Base-by-base conservation (phyloP, 768 basidiomycete genomes). In the Macrocybe gigantea region DNA sequence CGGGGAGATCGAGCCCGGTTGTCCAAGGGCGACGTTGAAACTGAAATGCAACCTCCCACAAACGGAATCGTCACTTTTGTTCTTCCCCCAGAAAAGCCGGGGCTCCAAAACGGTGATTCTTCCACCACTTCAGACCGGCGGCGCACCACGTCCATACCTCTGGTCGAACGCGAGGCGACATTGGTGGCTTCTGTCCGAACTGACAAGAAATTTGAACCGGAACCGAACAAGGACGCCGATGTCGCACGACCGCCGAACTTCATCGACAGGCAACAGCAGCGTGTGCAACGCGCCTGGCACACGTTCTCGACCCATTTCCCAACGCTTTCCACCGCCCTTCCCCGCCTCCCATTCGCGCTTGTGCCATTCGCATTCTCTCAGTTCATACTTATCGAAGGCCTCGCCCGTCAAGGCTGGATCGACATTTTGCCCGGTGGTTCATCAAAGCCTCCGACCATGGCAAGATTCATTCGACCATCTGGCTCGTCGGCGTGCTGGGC, bases 291-390 rank as follows among this genome's bases (percentile, higher is more conserved):
- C 22, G 22, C 22, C 22, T 57, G 59, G 47, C 11, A 9, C 6
- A 44, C 45, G 8, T 59, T 66, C 51, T 32, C 67, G 22, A 50
- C 50, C 13, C 70, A 71, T 41, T 90, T 91, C 62, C 93, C 92
- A 0, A 93, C 88, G 1, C 71, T 87, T 49, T 72, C 77, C 60
- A 79, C 77, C 7, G 79, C 82, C 33, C 66, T 83, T 15, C 75
- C 80, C 0, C 77, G 85, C 30, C 70, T 95, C 0, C 94, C 93
- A 1, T 81, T 93, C 51, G 77, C 81, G 7, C 79, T 96, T 6
- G 71, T 96, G 10, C 92, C 91, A 0, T 99, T 99, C 60, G 89
- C 93, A 0, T 93, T 97, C 60, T 84, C 88, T 1, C 92, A 94
- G 66, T 97, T 98, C 68, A 91, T 97, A 53, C 80, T 99, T 46